phyloP scores from a whole-genome alignment of 1,284 basidiomycete species.

The Ustilago loliicola region DNA sequence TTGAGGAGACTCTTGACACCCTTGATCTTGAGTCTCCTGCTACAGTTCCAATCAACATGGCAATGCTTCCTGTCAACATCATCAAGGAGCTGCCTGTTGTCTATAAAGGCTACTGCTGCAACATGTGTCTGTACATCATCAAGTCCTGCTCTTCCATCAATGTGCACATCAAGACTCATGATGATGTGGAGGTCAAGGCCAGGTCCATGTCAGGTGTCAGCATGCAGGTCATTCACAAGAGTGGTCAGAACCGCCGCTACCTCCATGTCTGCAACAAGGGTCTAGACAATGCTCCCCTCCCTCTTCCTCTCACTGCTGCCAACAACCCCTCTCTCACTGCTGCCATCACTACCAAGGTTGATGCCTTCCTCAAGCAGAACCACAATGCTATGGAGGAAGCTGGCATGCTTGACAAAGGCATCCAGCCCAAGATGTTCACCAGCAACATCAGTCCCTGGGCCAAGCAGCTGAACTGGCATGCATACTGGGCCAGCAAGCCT shows the following conservation, averaged over 20 bases:
- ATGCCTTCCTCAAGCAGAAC: constrained; percentile 1
- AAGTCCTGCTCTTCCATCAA: not conserved
- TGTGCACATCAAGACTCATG: not conserved
- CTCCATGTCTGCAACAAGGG: constrained; percentile 2
- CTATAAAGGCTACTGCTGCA: not conserved
- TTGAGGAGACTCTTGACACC: not conserved
- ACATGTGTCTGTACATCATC: not conserved
- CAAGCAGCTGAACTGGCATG: constrained; percentile 6
- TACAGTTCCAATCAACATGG: not conserved
- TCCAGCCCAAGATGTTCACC: constrained; percentile 2
- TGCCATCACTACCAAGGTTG: not conserved
- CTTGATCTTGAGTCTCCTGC: not conserved
- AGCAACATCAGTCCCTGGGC: constrained; percentile 7
- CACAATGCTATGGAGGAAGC: not conserved
- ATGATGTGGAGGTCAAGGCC: not conserved
- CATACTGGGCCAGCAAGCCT: constrained; percentile 6
- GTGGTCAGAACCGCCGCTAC: constrained; percentile 5
- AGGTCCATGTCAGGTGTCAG: not conserved
- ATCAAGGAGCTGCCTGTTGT: constrained; percentile 1
- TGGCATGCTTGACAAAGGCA: not conserved
- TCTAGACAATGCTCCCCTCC: not conserved
- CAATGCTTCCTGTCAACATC: constrained; percentile 1
- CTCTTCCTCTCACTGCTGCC: constrained; percentile 5
- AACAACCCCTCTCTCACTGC: not conserved
- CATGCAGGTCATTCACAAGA: constrained; percentile 1